A percentile compares a stretch with the other conserved stretches of the same genome.
Conservation (phyloP, 768 basidiomycete genomes). For the Russula abietina region DNA sequence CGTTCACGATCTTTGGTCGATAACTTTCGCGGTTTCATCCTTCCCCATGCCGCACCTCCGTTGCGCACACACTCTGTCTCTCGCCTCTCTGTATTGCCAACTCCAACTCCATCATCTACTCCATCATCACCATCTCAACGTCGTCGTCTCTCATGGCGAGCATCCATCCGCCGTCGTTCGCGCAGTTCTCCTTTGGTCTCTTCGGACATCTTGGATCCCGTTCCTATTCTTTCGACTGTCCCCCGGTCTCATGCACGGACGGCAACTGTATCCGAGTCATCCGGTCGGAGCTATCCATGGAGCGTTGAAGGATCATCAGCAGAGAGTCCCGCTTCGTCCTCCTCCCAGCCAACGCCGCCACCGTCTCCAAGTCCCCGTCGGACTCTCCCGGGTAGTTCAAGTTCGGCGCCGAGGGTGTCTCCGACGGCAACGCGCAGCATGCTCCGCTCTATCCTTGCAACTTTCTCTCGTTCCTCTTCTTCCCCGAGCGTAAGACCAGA, state of each 20-base stretch:
- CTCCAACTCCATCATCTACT: background rate
- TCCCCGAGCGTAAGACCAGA: constrained; percentile 4
- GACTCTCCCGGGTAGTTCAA: background rate
- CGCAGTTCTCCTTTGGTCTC: constrained; percentile 20
- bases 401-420: background rate
- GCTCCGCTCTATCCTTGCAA: constrained; percentile 18
- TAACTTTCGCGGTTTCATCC: constrained; percentile 56
- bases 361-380: background rate
- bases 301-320: background rate
- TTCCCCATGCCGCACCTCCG: constrained; percentile 14
- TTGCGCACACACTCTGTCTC: constrained; percentile 22
- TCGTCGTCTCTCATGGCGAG: constrained; percentile 10
- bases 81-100: constrained; percentile 7
- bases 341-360: background rate
- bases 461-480: constrained; percentile 17
- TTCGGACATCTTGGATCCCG: constrained; percentile 4
- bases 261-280: background rate
- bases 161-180: constrained; percentile 17
- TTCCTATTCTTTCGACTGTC: background rate
- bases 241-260: background rate
- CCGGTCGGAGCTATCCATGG: background rate
- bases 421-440: constrained; percentile 10
- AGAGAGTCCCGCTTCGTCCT: background rate
- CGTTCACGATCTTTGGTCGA: constrained; percentile 52
- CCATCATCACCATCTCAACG: constrained; percentile 11